Percentiles rank a stretch among this genome's conserved stretches.
Evolutionary conservation across 2,329 filamentous ascomycete species (phyloP).

Genomic region (Colletotrichum liaoningense): DNA sequence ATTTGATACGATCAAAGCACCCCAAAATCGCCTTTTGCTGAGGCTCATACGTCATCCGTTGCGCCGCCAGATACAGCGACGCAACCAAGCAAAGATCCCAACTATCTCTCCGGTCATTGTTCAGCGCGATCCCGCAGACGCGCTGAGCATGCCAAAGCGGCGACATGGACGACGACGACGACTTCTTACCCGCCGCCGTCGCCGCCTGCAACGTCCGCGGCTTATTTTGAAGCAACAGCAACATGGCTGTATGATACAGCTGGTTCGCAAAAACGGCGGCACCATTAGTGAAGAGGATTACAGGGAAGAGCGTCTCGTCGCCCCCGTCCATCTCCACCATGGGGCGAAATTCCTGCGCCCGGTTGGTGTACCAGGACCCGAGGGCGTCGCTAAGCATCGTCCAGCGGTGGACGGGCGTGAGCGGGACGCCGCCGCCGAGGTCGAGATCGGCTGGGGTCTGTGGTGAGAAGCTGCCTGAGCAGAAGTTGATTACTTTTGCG

Average conservation of each 20-base stretch:
- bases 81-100: constrained; percentile 62
- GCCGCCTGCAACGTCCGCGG: constrained; percentile 54
- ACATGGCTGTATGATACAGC: constrained; percentile 66
- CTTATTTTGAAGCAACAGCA: constrained; percentile 62
- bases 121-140: constrained; percentile 60
- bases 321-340: constrained; percentile 46
- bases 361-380: constrained; percentile 46
- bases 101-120: constrained; percentile 55
- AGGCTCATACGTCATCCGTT: constrained; percentile 58
- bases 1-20: constrained; percentile 50
- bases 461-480: constrained; percentile 42
- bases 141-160: constrained; percentile 60
- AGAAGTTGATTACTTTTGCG: constrained; percentile 48
- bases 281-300: constrained; percentile 51
- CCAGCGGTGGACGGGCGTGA: constrained; percentile 43
- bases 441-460: not conserved
- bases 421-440: constrained; percentile 26
- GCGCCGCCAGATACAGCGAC: constrained; percentile 57
- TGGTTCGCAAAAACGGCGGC: constrained; percentile 63
- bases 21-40: constrained; percentile 57
- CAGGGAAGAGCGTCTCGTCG: constrained; percentile 46
- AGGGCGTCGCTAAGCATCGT: constrained; percentile 45
- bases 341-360: constrained; percentile 46
- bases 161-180: constrained; percentile 46
- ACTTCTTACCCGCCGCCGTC: constrained; percentile 42